These are phyloP conservation scores for Tulasnella sp. DNA, from an alignment of 768 basidiomycete genomes.

Conservation along the genomic window DNA sequence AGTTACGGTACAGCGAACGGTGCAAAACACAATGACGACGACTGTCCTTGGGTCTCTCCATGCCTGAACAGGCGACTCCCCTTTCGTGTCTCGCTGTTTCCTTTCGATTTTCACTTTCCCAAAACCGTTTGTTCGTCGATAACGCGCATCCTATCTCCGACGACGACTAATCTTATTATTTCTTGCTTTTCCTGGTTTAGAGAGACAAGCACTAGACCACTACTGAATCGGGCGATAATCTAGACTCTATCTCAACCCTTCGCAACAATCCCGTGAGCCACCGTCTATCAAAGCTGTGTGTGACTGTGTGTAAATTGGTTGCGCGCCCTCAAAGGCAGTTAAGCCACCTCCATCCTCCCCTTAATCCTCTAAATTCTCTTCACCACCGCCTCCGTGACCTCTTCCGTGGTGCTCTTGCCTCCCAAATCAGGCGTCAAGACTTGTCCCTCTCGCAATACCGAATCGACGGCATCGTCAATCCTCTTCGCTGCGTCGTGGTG, in stretches of 20 bases:
- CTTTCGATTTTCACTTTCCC: neutral
- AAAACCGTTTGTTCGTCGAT: too few species aligned
- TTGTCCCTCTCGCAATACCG: conserved; percentile 30
- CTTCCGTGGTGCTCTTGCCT: conserved; percentile 32
- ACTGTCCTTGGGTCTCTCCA: neutral
- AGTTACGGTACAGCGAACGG: neutral
- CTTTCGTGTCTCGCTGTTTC: neutral
- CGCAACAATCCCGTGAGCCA: neutral
- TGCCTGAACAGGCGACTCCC: neutral
- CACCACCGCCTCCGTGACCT: conserved; percentile 33
- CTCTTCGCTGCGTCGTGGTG: conserved; percentile 30
- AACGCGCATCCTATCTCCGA: neutral
- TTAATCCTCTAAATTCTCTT: conserved; percentile 25
- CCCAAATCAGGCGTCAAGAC: conserved; percentile 34
- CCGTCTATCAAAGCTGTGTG: neutral
- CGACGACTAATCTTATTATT: neutral
- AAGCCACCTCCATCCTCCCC: neutral
- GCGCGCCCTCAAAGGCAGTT: neutral
- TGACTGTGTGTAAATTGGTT: too few species aligned
- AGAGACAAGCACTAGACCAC: neutral
- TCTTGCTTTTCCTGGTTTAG: too few species aligned
- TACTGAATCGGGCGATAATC: neutral
- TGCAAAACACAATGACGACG: too few species aligned
- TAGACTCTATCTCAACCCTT: neutral
- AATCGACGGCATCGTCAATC: conserved; percentile 37